phyloP scores from a whole-genome alignment of 495 filamentous ascomycete genomes.

The Neurospora hispaniola region DNA sequence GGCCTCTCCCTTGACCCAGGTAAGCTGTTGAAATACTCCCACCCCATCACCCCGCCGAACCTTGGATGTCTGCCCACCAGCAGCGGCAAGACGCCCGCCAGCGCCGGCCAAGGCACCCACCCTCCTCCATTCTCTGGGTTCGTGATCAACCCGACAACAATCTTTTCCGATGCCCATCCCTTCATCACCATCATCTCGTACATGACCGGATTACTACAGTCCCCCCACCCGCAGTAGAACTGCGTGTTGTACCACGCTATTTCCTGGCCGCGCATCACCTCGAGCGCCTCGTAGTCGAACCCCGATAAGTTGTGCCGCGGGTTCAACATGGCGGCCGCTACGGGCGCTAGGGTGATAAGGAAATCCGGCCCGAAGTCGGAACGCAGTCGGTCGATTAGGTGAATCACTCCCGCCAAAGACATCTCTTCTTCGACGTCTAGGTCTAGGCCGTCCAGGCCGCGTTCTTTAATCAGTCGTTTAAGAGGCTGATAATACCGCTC shows the following conservation, averaged over 20 bases:
- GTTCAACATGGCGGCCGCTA: slow-evolving; percentile 57
- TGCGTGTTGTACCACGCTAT: slow-evolving; percentile 79
- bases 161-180: slow-evolving; percentile 61
- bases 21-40: slow-evolving; percentile 75
- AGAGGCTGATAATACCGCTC: slow-evolving; percentile 59
- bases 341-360: slow-evolving; percentile 68
- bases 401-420: slow-evolving; percentile 57
- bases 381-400: slow-evolving; percentile 66
- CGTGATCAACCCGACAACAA: slow-evolving; percentile 67
- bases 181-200: slow-evolving; percentile 69
- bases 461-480: slow-evolving; percentile 44
- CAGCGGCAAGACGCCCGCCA: slow-evolving; percentile 26
- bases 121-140: slow-evolving; percentile 57
- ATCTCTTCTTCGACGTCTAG: slow-evolving; percentile 78
- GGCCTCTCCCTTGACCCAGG: slow-evolving; percentile 49
- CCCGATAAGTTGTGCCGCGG: slow-evolving; percentile 53
- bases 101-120: slow-evolving; percentile 26
- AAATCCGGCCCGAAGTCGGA: slow-evolving; percentile 60
- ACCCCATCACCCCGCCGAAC: slow-evolving; percentile 75
- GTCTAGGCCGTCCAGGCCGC: slow-evolving; percentile 63
- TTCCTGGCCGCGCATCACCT: slow-evolving; percentile 50
- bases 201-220: slow-evolving; percentile 42
- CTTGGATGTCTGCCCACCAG: slow-evolving; percentile 26
- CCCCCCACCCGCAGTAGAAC: slow-evolving; percentile 81
- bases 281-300: slow-evolving; percentile 64